phyloP scores from a whole-genome alignment of 73 alveolate genomes.

The Stentor coeruleus region DNA sequence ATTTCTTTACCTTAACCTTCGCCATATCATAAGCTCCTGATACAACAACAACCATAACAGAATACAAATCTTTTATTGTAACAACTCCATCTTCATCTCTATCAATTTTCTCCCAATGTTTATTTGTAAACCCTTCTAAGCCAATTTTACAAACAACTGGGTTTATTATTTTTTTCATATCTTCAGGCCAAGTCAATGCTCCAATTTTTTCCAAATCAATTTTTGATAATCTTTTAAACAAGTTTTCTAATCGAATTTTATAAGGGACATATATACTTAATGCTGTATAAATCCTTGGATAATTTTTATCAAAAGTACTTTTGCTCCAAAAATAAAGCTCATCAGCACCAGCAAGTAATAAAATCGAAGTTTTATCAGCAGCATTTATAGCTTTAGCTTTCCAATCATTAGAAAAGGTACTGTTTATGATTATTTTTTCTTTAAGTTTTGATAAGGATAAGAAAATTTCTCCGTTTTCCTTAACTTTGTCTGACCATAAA shows the following conservation, averaged over 20 bases:
- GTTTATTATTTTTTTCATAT: neutral
- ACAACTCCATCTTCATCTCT: constrained; percentile 11
- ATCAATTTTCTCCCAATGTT: neutral
- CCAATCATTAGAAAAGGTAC: neutral
- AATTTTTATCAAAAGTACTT: neutral
- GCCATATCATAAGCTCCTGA: neutral
- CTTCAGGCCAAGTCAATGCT: neutral
- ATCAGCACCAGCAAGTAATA: constrained; percentile 9
- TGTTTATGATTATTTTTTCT: neutral
- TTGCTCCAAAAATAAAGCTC: constrained; percentile 7
- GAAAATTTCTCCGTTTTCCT: neutral
- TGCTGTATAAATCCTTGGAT: neutral
- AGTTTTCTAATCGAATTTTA: too few species aligned
- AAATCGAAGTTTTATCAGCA: neutral
- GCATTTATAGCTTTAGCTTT: neutral
- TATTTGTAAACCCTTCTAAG: neutral
- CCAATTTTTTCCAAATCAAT: neutral
- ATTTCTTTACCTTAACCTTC: neutral
- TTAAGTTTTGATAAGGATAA: too few species aligned
- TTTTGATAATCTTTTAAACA: too few species aligned
- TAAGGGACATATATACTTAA: neutral
- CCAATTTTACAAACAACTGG: neutral
- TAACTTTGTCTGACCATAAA: neutral
- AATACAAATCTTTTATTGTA: neutral
- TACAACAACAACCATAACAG: neutral